These are phyloP conservation scores for Dendryphion nanum DNA, from an alignment of 2,329 filamentous ascomycete species.

Conservation along the genomic window DNA sequence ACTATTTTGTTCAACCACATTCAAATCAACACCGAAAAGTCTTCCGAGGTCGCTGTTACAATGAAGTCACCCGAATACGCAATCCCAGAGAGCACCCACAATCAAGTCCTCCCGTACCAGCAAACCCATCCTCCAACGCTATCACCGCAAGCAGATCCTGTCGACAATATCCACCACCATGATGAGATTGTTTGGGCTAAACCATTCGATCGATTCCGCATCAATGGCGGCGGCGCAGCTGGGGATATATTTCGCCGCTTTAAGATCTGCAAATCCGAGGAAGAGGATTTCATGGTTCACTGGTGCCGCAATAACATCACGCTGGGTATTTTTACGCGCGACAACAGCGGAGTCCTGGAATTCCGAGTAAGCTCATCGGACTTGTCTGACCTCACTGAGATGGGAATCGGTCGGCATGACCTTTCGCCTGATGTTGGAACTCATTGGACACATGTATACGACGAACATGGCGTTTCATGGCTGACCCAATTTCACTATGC, in stretches of 20 bases:
- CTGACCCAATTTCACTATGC: conserved; percentile 4
- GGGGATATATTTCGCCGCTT: conserved; percentile 10
- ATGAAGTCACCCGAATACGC: too few species aligned
- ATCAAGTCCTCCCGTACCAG: too few species aligned
- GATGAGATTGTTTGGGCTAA: conserved; percentile 8
- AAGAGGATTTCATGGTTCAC: conserved; percentile 8
- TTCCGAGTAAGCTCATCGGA: conserved; percentile 11
- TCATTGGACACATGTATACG: conserved; percentile 12
- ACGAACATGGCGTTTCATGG: conserved; percentile 10
- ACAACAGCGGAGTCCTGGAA: conserved; percentile 6
- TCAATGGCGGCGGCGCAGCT: conserved; percentile 7
- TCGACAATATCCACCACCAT: too few species aligned
- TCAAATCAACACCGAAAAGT: too few species aligned
- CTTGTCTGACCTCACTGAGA: conserved; percentile 1
- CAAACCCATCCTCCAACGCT: too few species aligned
- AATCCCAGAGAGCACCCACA: too few species aligned
- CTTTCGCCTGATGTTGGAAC: background rate
- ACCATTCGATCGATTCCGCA: conserved; percentile 10
- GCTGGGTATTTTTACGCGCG: conserved; percentile 6
- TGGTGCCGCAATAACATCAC: conserved; percentile 4
- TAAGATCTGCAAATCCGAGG: conserved; percentile 8
- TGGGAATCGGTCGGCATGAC: conserved; percentile 6
- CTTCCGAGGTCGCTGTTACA: too few species aligned
- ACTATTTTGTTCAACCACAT: too few species aligned
- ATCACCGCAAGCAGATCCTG: too few species aligned